Evolutionary conservation across 2,329 filamentous ascomycete genomes (phyloP), one percentile per base, ranked within the genome.

Genomic region (Myriosclerotinia curreyana): DNA sequence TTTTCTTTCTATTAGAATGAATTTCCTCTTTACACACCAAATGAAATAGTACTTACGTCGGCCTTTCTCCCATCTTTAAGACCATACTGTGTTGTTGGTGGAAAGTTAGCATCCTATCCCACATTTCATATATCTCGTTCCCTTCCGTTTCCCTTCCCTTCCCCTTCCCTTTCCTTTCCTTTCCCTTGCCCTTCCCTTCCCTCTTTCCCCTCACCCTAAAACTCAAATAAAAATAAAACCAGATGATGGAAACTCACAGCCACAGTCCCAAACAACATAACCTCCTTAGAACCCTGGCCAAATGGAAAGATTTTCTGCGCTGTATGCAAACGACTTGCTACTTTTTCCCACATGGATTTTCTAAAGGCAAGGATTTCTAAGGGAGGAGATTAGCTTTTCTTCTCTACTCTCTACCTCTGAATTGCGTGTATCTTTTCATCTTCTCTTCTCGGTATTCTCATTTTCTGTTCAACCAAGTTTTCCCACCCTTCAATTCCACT

Each of bases 261-360:
- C 15, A 85, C 83, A 4, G 73, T 80, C 0, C 82, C 82, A 67
- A 79, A 79, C 5, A 84, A 69, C 82, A 85, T 84, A 22, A 82
- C 77, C 67, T 84, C 80, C 38, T 80, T 73, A 1, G 77, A 72
- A 48, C 75, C 73, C 3, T 74, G 64, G 9, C 80, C 79, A 70
- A 82, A 83, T 0, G 81, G 77, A 69, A 81, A 84, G 44, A 84
- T 77, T 73, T 81, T 80, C 0, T 73, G 60, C 0, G 80, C 77
- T 5, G 73, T 74, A 70, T 84, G 82, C 36, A 75, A 73, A 31
- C 82, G 75, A 51, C 75, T 76, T 0, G 76, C 72, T 4, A 86
- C 78, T 54, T 79, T 79, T 44, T 80, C 78, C 83, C 83, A 85
- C 76, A 84, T 79, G 6, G 73, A 75, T 69, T 81, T 77, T n/a